phyloP scores from a whole-genome alignment of 805 yeast genomes.

The Cyberlindnera lachancei region DNA sequence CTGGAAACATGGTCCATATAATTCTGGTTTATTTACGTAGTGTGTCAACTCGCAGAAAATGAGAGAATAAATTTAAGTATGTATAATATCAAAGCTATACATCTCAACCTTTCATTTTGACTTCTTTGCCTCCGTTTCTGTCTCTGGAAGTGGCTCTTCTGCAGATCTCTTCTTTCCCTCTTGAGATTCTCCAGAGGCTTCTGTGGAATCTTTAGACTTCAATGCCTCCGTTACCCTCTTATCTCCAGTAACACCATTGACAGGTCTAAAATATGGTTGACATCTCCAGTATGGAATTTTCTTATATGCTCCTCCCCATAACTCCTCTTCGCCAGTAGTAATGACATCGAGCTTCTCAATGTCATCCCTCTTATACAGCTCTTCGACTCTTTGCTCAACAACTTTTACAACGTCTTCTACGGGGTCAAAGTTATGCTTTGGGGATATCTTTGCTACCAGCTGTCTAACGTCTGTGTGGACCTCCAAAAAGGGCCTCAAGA shows the following conservation, averaged over 20 bases:
- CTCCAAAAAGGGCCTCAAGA: conserved; percentile 73
- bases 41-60: too few species aligned
- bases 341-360: conserved; percentile 52
- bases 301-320: conserved; percentile 79
- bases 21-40: too few species aligned
- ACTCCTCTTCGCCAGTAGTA: conserved; percentile 43
- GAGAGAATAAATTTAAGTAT: too few species aligned
- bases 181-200: background rate
- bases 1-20: too few species aligned
- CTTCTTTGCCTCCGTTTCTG: too few species aligned
- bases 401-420: conserved; percentile 50
- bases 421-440: conserved; percentile 36
- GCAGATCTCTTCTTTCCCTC: conserved; percentile 19
- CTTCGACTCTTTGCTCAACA: conserved; percentile 61
- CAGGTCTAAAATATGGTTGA: conserved; percentile 90
- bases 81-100: too few species aligned
- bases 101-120: too few species aligned
- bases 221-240: conserved; percentile 27
- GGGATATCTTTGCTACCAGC: conserved; percentile 48
- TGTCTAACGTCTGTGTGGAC: conserved; percentile 73
- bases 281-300: conserved; percentile 92
- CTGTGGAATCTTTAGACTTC: conserved; percentile 11
- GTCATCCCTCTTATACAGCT: conserved; percentile 43
- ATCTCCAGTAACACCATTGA: conserved; percentile 64
- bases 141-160: too few species aligned